Conservation (phyloP, 768 basidiomycete genomes). For the Pulveroboletus sp. region DNA sequence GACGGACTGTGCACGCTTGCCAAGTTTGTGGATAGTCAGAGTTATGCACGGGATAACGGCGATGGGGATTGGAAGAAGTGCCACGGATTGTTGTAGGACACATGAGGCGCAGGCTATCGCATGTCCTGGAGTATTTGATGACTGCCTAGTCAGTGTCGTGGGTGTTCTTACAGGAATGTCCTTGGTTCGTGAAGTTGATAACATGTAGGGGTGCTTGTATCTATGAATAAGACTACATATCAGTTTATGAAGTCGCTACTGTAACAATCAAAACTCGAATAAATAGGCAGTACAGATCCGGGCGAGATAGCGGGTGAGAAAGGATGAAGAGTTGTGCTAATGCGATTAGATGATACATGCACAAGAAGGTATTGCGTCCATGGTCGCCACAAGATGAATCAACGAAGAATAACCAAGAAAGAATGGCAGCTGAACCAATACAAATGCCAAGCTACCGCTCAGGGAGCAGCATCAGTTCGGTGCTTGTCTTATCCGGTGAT, state of each 20-base stretch:
- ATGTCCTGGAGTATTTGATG: too few relatives aligned
- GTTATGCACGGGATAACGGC: conserved; percentile 64
- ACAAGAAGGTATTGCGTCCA: conserved; percentile 18
- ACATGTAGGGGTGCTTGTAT: too few relatives aligned
- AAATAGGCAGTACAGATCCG: conserved; percentile 14
- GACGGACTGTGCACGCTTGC: conserved; percentile 63
- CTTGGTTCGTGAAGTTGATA: too few relatives aligned
- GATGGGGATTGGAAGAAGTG: conserved; percentile 61
- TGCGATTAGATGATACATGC: conserved; percentile 17
- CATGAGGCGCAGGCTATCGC: background rate
- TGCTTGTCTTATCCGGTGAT: conserved; percentile 41
- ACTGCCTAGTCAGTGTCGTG: too few relatives aligned
- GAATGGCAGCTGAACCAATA: background rate
- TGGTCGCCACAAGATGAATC: conserved; percentile 14
- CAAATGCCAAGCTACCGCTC: conserved; percentile 35
- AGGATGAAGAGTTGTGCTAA: conserved; percentile 5
- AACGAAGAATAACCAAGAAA: conserved; percentile 3
- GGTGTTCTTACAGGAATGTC: too few relatives aligned
- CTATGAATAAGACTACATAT: background rate
- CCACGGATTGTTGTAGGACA: conserved; percentile 40
- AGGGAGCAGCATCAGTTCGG: conserved; percentile 41
- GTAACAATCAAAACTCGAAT: conserved; percentile 5
- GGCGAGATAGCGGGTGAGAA: conserved; percentile 9
- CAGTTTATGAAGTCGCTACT: background rate
- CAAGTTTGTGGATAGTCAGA: conserved; percentile 69